phyloP scores from a whole-genome alignment of 345 rosid species.

The Melaleuca alternifolia region DNA sequence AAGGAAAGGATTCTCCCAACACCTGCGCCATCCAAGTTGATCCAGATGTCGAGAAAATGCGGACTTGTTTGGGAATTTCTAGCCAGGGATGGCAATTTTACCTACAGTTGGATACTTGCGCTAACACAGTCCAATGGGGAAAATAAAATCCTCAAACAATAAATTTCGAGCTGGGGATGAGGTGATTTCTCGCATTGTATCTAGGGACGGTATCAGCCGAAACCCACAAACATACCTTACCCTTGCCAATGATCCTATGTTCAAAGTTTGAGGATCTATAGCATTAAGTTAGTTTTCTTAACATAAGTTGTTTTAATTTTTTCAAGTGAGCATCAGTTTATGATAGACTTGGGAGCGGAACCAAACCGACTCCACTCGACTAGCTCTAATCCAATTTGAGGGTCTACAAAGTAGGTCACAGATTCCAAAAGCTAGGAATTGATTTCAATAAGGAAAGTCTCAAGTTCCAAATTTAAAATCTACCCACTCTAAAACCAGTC shows the following conservation, averaged over 20 bases:
- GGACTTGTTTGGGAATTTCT: background rate
- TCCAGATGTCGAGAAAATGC: background rate
- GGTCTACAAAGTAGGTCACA: background rate
- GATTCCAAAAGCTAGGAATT: background rate
- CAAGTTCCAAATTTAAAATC: no score
- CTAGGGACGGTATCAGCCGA: accelerated
- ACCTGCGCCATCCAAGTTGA: no score
- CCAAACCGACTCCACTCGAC: no score
- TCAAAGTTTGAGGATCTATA: no score
- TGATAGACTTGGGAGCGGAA: no score
- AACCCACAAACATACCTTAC: no score
- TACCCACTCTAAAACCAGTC: no score
- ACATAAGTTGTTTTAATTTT: no score
- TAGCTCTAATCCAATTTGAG: background rate
- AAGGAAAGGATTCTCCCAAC: no score
- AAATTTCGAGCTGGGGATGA: background rate
- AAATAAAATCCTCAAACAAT: no score
- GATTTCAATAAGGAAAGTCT: background rate
- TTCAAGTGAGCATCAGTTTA: background rate
- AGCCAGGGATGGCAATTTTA: background rate
- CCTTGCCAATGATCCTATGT: background rate
- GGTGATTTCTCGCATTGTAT: background rate
- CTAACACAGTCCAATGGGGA: no score
- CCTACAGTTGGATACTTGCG: background rate
- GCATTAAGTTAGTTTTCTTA: background rate